Evolutionary conservation across 1,284 basidiomycete species (phyloP).

Genomic region (Leccinum subrobustum): DNA sequence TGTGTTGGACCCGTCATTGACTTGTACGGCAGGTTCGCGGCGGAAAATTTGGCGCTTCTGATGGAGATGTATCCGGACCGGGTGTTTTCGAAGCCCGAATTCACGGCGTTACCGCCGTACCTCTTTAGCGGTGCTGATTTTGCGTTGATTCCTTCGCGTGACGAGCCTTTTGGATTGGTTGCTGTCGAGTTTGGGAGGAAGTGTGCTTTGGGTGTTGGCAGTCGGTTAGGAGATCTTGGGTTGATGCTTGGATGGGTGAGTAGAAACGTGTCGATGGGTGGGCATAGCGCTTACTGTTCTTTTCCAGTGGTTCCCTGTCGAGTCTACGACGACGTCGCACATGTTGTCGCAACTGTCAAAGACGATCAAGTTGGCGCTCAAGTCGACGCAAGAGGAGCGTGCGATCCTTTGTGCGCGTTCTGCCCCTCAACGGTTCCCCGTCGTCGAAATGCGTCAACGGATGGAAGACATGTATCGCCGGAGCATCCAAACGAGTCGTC

Average conservation of each 20-base stretch:
- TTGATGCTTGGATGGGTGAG: slow-evolving; percentile 95
- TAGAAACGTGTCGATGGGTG: slow-evolving; percentile 14
- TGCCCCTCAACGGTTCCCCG: slow-evolving; percentile 92
- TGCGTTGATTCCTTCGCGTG: slow-evolving; percentile 89
- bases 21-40: slow-evolving; percentile 90
- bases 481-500: slow-evolving; percentile 72
- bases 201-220: slow-evolving; percentile 91
- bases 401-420: slow-evolving; percentile 89
- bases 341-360: slow-evolving; percentile 94
- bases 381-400: slow-evolving; percentile 86
- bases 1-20: slow-evolving; percentile 92
- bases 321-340: slow-evolving; percentile 86
- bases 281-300: slow-evolving; percentile 4
- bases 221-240: slow-evolving; percentile 89
- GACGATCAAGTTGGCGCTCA: slow-evolving; percentile 90
- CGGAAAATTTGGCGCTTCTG: slow-evolving; percentile 85
- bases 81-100: slow-evolving; percentile 91
- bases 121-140: slow-evolving; percentile 93
- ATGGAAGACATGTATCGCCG: slow-evolving; percentile 93
- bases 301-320: slow-evolving; percentile 88
- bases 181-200: slow-evolving; percentile 95
- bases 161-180: slow-evolving; percentile 92
- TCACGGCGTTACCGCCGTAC: slow-evolving; percentile 90
- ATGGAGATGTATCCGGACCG: slow-evolving; percentile 95
- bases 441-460: slow-evolving; percentile 93